Conservation (phyloP, 306 rosid species). For the Gynostemma pentaphyllum region DNA sequence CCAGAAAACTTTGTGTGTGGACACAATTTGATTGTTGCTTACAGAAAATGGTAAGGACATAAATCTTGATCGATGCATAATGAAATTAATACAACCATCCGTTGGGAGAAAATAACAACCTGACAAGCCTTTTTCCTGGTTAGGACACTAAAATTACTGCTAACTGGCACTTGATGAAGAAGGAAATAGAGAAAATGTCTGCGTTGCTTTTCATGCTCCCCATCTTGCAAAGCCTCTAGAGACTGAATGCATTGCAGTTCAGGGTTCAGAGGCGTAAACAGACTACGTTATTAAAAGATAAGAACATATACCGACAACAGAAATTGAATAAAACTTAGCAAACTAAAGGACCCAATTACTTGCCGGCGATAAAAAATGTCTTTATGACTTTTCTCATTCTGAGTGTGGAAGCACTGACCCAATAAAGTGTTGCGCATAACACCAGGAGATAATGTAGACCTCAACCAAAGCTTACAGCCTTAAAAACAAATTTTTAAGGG, state of each 20-base stretch:
- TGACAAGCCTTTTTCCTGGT: constrained; percentile 78
- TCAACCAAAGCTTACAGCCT: constrained; percentile 98
- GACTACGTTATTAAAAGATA: neutral
- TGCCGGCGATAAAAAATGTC: constrained; percentile 93
- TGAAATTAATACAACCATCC: constrained; percentile 19
- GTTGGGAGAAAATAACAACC: constrained; percentile 37
- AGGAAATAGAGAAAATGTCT: constrained; percentile 91
- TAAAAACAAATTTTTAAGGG: constrained; percentile 16
- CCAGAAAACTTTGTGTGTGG: constrained; percentile 10
- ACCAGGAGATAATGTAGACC: constrained; percentile 83
- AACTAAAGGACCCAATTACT: constrained; percentile 28
- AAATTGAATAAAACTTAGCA: too few species aligned
- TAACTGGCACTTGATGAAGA: constrained; percentile 91
- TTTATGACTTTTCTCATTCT: constrained; percentile 87
- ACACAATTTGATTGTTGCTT: too few species aligned
- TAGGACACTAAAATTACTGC: constrained; percentile 83
- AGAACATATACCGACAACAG: neutral
- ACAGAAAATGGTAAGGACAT: too few species aligned
- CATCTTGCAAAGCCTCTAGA: constrained; percentile 96
- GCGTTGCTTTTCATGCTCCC: constrained; percentile 94
- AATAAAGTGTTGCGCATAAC: constrained; percentile 89
- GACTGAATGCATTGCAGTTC: constrained; percentile 44
- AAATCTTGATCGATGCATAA: constrained; percentile 7
- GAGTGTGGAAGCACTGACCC: constrained; percentile 95
- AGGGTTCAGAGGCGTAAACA: constrained; percentile 15